phyloP scores from a whole-genome alignment of 768 basidiomycete species.

The Pholiota molesta region DNA sequence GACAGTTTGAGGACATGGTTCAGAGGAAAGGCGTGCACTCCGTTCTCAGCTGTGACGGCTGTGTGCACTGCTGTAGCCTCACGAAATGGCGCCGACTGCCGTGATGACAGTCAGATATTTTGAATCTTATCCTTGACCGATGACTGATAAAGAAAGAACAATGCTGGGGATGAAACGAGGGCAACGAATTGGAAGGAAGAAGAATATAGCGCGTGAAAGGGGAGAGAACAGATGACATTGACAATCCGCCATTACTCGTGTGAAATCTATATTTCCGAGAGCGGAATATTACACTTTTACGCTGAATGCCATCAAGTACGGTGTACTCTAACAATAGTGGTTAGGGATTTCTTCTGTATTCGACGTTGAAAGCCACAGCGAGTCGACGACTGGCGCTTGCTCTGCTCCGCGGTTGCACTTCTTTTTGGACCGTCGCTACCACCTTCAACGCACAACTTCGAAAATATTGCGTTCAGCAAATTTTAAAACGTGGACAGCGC shows the following conservation, averaged over 20 bases:
- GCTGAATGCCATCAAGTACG: too few species aligned
- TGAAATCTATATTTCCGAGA: neutral
- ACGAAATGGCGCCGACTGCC: constrained; percentile 4
- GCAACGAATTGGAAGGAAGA: neutral
- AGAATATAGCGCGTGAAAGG: neutral
- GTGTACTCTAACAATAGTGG: too few species aligned
- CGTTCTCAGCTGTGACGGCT: constrained; percentile 1
- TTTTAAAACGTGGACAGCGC: neutral
- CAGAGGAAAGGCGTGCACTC: constrained; percentile 2
- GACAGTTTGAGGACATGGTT: constrained; percentile 43
- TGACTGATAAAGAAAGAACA: neutral
- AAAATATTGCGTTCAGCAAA: neutral
- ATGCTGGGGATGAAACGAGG: neutral
- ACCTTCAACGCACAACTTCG: neutral
- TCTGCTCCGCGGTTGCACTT: neutral
- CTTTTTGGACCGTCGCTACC: neutral
- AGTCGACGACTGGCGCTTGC: too few species aligned
- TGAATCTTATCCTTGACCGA: constrained; percentile 1
- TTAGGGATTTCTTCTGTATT: too few species aligned
- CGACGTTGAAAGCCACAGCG: neutral
- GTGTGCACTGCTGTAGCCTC: neutral
- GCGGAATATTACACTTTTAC: too few species aligned
- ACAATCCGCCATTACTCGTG: neutral
- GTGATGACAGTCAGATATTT: neutral
- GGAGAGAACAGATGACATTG: too few species aligned